Conservation (phyloP, 768 basidiomycete species). For the Holtermanniella nyarrowii region DNA sequence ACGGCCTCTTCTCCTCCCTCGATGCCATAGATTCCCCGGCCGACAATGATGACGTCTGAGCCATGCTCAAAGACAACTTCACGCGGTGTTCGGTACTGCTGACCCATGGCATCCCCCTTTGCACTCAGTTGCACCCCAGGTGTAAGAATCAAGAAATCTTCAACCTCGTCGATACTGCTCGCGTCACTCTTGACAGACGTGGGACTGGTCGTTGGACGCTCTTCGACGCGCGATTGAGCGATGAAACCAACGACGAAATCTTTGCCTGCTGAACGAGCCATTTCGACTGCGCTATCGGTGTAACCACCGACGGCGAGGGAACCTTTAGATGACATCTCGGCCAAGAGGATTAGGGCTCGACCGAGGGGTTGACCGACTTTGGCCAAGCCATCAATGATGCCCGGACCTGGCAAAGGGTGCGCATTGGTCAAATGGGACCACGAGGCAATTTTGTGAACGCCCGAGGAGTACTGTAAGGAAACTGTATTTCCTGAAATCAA, state of each 20-base stretch:
- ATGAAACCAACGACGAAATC: conserved; percentile 93
- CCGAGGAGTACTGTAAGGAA: conserved; percentile 82
- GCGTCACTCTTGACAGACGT: conserved; percentile 44
- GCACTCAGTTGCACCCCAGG: conserved; percentile 81
- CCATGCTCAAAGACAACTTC: conserved; percentile 71
- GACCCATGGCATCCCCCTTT: conserved; percentile 77
- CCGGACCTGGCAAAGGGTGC: conserved; percentile 90
- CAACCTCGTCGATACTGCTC: conserved; percentile 41
- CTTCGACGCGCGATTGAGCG: conserved; percentile 73
- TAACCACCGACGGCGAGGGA: conserved; percentile 73
- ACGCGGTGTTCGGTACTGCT: conserved; percentile 84
- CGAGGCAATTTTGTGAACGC: conserved; percentile 80
- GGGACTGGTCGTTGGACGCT: conserved; percentile 2
- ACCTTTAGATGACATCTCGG: conserved; percentile 91
- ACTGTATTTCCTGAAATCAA: conserved; percentile 97
- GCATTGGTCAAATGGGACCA: conserved; percentile 99
- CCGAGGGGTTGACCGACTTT: conserved; percentile 74
- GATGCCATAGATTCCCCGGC: conserved; percentile 80
- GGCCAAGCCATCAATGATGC: conserved; percentile 78
- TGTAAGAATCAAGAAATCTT: conserved; percentile 83
- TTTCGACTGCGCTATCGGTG: conserved; percentile 69
- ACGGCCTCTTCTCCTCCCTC: conserved; percentile 43
- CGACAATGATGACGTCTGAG: conserved; percentile 95
- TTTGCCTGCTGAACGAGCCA: conserved; percentile 68
- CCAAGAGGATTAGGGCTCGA: conserved; percentile 78